A percentile compares a stretch with the other conserved stretches of the same genome.
Conservation (phyloP, 2,329 filamentous ascomycete genomes). For the Falciphora oryzae region DNA sequence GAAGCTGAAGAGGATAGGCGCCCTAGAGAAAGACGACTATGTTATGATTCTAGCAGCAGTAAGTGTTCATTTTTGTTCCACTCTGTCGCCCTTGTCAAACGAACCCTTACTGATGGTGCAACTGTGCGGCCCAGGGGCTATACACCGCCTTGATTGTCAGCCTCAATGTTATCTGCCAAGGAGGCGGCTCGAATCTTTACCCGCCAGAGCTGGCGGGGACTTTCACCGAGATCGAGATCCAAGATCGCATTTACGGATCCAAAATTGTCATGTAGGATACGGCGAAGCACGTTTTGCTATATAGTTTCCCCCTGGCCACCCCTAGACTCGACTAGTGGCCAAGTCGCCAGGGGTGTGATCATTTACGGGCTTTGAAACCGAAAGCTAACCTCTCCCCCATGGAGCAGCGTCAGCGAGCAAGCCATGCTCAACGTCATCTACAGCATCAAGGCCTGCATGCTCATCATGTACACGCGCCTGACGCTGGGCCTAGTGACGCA, state of each 20-base stretch:
- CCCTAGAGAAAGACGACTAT: conserved; percentile 14
- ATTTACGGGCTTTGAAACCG: too few relatives aligned
- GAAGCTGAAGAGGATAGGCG: conserved; percentile 5
- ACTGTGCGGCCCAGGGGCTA: conserved; percentile 8
- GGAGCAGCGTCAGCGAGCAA: conserved; percentile 26
- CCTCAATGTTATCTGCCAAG: conserved; percentile 32
- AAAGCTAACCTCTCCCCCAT: background rate
- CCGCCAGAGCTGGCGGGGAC: conserved; percentile 28
- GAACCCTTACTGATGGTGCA: background rate
- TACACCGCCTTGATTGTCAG: conserved; percentile 36
- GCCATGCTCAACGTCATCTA: conserved; percentile 28
- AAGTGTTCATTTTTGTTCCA: background rate
- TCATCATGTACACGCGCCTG: conserved; percentile 29
- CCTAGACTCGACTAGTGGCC: too few relatives aligned
- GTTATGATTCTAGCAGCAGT: conserved; percentile 13
- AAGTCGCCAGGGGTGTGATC: background rate
- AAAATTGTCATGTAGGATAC: conserved; percentile 31
- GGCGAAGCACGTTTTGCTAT: background rate
- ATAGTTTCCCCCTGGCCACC: too few relatives aligned
- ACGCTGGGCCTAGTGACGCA: conserved; percentile 29
- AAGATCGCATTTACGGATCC: conserved; percentile 35
- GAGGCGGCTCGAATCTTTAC: conserved; percentile 37
- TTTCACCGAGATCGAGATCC: conserved; percentile 31
- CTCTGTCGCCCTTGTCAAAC: background rate
- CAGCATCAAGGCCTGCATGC: conserved; percentile 20